Percentiles rank a stretch among this genome's conserved stretches.
phyloP scores from a whole-genome alignment of 1,284 basidiomycete genomes.

The Cryptococcus neoformans region DNA sequence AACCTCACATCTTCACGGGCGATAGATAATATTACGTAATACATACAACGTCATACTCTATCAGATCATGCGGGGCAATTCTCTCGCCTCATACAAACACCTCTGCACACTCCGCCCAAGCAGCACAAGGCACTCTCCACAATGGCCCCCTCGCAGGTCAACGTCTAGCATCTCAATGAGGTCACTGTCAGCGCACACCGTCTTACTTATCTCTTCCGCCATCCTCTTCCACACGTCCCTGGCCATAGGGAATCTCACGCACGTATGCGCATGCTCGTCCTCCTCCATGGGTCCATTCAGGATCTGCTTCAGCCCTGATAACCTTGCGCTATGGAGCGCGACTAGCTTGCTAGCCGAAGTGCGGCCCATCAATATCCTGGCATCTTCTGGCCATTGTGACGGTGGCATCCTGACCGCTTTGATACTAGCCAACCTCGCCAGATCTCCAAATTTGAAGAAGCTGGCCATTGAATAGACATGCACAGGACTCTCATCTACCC shows the following conservation, averaged over 20 bases:
- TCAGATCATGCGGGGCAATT: constrained; percentile 14
- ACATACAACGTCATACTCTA: neutral
- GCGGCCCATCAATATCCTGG: constrained; percentile 25
- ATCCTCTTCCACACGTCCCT: constrained; percentile 18
- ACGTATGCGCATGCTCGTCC: constrained; percentile 19
- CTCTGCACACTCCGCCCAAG: constrained; percentile 26
- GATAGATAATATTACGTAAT: no score
- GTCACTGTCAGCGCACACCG: constrained; percentile 14
- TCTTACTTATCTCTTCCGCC: constrained; percentile 1
- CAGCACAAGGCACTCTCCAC: constrained; percentile 29
- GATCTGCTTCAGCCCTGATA: constrained; percentile 21
- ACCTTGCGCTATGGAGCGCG: constrained; percentile 14
- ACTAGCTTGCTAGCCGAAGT: constrained; percentile 11
- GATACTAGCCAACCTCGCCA: constrained; percentile 22
- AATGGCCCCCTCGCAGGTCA: constrained; percentile 28
- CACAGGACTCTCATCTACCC: constrained; percentile 15
- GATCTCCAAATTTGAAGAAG: constrained; percentile 38
- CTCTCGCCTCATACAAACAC: constrained; percentile 23
- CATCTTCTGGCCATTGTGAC: constrained; percentile 21
- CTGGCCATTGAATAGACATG: constrained; percentile 31
- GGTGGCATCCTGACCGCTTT: constrained; percentile 13
- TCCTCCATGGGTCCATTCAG: constrained; percentile 13
- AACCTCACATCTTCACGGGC: no score
- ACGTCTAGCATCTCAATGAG: constrained; percentile 28
- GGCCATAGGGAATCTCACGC: constrained; percentile 10